Evolutionary conservation across 352 stramenopile genomes (phyloP).

Genomic region (Blastocystis sp.): DNA sequence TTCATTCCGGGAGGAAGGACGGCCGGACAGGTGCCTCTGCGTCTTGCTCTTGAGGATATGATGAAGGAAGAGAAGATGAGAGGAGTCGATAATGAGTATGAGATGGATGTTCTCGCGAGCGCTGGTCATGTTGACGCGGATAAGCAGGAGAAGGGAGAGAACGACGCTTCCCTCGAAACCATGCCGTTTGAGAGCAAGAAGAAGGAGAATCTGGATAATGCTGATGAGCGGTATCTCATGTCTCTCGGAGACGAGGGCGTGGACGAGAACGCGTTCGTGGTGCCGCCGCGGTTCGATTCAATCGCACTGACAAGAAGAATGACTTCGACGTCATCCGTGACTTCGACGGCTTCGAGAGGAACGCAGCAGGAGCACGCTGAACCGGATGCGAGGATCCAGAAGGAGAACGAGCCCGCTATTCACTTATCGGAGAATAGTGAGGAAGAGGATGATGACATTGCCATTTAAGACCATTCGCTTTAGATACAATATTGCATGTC

Average conservation of each 20-base stretch:
- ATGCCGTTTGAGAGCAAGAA: slow-evolving; percentile 37
- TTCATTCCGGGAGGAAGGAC: slow-evolving; percentile 61
- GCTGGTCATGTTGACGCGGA: neutral
- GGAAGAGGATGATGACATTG: neutral
- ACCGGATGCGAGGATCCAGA: neutral
- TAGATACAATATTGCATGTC: neutral
- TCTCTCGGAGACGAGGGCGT: neutral
- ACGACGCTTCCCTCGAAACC: slow-evolving; percentile 9
- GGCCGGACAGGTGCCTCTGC: slow-evolving; percentile 54
- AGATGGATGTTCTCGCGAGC: slow-evolving; percentile 34
- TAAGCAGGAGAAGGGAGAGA: slow-evolving; percentile 18
- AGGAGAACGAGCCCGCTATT: neutral
- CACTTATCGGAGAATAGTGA: neutral
- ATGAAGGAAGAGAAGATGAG: slow-evolving; percentile 53
- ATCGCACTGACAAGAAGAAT: neutral
- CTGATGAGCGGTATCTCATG: slow-evolving; percentile 12
- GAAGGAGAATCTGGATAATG: slow-evolving; percentile 43
- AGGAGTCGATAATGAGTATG: slow-evolving; percentile 55
- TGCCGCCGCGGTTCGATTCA: slow-evolving; percentile 15
- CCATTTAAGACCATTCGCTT: neutral
- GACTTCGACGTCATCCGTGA: neutral
- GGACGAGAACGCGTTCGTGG: slow-evolving; percentile 31
- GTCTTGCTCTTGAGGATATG: slow-evolving; percentile 46
- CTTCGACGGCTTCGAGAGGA: neutral
- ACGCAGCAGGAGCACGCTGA: neutral